phyloP scores from a whole-genome alignment of 2,329 filamentous ascomycete genomes.

The Thielaviopsis populi region DNA sequence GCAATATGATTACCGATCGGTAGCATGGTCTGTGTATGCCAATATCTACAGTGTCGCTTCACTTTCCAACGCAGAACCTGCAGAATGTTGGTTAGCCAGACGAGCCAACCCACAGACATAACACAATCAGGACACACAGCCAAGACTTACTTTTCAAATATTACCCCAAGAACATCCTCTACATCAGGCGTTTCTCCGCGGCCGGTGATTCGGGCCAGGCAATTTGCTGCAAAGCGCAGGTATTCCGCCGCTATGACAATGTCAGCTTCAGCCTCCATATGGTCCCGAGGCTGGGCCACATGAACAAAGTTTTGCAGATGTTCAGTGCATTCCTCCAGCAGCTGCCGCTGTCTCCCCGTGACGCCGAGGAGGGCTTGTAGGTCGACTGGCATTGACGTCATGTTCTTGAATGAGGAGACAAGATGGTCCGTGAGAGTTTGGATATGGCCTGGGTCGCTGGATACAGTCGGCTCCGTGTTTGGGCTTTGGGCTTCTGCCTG shows the following conservation, averaged over 20 bases:
- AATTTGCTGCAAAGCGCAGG: slow-evolving; percentile 63
- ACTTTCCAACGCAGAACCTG: slow-evolving; percentile 44
- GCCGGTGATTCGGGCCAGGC: slow-evolving; percentile 76
- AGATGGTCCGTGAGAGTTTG: slow-evolving; percentile 53
- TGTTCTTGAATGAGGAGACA: slow-evolving; percentile 48
- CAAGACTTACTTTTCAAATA: slow-evolving; percentile 82
- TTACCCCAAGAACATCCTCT: slow-evolving; percentile 87
- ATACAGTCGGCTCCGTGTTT: slow-evolving; percentile 24
- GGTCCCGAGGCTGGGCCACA: slow-evolving; percentile 32
- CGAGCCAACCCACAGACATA: neutral
- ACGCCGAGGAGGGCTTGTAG: slow-evolving; percentile 79
- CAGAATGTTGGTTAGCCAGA: neutral
- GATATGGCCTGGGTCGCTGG: slow-evolving; percentile 47
- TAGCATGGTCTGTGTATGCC: too few relatives aligned
- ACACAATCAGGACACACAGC: neutral
- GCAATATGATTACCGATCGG: too few relatives aligned
- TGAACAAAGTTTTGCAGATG: slow-evolving; percentile 60
- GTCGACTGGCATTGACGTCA: slow-evolving; percentile 56
- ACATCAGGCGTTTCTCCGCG: slow-evolving; percentile 75
- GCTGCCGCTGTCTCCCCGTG: slow-evolving; percentile 72
- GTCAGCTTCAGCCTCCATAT: slow-evolving; percentile 44
- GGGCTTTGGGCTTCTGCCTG: slow-evolving; percentile 56
- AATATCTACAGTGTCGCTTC: slow-evolving; percentile 14
- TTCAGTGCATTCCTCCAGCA: slow-evolving; percentile 56
- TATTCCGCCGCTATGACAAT: slow-evolving; percentile 85